Percentiles rank a stretch among this genome's conserved stretches.
phyloP scores from a whole-genome alignment of 2,329 filamentous ascomycete species.

The Pyricularia sp. region DNA sequence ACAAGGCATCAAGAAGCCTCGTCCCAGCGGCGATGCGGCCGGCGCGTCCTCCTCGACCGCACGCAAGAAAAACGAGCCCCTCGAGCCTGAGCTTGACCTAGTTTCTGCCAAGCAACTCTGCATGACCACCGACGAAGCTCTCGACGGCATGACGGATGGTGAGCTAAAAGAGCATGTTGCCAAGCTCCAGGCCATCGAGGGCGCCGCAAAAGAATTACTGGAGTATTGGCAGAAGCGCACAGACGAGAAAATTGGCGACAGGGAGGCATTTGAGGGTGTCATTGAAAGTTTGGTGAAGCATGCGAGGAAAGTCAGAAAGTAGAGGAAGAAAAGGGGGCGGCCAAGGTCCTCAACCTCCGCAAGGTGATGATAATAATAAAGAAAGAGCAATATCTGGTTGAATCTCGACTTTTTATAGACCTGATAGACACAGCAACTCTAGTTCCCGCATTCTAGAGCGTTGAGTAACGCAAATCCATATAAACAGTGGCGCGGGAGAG shows the following conservation, averaged over 20 bases:
- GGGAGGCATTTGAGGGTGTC: constrained; percentile 88
- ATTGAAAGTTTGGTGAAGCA: constrained; percentile 95
- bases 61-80: constrained; percentile 42
- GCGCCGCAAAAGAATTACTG: constrained; percentile 61
- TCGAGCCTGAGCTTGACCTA: constrained; percentile 65
- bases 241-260: constrained; percentile 78
- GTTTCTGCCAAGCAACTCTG: constrained; percentile 67
- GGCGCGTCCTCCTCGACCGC: constrained; percentile 20
- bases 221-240: constrained; percentile 80
- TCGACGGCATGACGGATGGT: constrained; percentile 63
- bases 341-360: not conserved
- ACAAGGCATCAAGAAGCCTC: constrained; percentile 38
- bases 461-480: not conserved
- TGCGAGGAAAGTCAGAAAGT: constrained; percentile 68
- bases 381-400: not conserved
- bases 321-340: constrained; percentile 26
- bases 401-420: not conserved
- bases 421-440: not conserved
- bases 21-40: not conserved
- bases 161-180: constrained; percentile 63
- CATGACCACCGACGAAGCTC: constrained; percentile 69
- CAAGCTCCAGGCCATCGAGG: constrained; percentile 55
- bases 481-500: not conserved
- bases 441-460: not conserved
- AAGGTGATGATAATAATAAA: not conserved